Base-by-base conservation (phyloP, 495 filamentous ascomycete genomes). In the Penicillium goetzii region DNA sequence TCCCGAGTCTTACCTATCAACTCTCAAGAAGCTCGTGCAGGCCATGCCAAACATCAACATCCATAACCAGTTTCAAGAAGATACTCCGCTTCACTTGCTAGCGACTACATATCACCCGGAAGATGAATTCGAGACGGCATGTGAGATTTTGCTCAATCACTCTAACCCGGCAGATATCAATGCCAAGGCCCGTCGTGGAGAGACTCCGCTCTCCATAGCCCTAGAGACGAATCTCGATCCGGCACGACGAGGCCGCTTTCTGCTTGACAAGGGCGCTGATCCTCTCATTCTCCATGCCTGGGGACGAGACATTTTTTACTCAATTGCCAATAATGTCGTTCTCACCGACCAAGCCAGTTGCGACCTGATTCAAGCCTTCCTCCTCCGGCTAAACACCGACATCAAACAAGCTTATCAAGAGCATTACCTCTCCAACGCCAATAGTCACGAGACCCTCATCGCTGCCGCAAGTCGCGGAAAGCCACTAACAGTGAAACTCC, bases 31-130 rank as follows among this genome's bases (percentile, higher is more conserved):
- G 25, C 60, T 70, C 10, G 52, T 58, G 19, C 7, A 38, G 2
- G 56, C 57, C 5, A 70, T 65, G 61, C 45, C 57, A 7, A 34
- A 58, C 32, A 36, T 70, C 34, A 59, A 70, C 45, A 58, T 67
- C 23, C 53, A 34, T 6, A 67, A 64, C 40, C 11, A 30, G 4
- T 67, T 50, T 33, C 64, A 63, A 23, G 53, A 59, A 14, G 67
- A 69, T 14, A 66, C 67, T 0, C 64, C 67, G 2, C 49, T 69
- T 6, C 67, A 69, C 55, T 25, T 54, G 11, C 23, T 68, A 30
- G 21, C 59, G 10, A 71, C 62, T 4, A 63, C 51, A 28, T 68
- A 68, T 36, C 62, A 71, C 33, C 26, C 62, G 1, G 65, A 66
- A 26, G 67, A 64, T 3, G 66, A 68, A 19, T 67, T 69, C 34